Base-by-base conservation (phyloP, 225 moss, liverwort and hornwort species). In the Bryum argenteum region DNA sequence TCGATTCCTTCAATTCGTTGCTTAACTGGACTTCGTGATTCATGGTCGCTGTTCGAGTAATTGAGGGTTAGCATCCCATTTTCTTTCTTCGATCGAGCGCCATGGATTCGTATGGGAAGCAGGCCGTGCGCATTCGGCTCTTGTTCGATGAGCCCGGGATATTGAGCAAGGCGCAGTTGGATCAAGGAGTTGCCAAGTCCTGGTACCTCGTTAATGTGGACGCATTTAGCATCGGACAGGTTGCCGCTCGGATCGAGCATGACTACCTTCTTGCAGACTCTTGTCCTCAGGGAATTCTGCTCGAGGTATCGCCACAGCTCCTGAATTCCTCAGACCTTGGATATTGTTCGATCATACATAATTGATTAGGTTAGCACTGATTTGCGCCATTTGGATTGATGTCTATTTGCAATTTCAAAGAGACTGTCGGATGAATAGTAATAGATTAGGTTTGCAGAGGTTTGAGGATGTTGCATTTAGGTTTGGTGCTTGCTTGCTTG, bases 161-260 rank as follows among this genome's bases (percentile, higher is more conserved):
- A 45, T 59, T 87, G 61, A 69, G 54, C 26, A 72, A 79, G 65
- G 67, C 55, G 61, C 87, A 87, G 79, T 18, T 54, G 55, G 57
- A 75, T 59, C 69, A 81, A 71, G 84, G 84, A 56, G 52, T 87
- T 66, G 77, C 61, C 44, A 87, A 82, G 79, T 84, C 79, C 42
- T 87, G 87, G 87, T 87, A 82, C 58, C 81, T 81, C 23, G 75
- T 84, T 15, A 20, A 66, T 43, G 53, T 71, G 39, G 72, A 82
- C 57, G 59, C 66, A 1, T 19, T 75, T 61, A 77, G 51, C 56
- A 75, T 87, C 57, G 74, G 50, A 45, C 77, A 79, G 21, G 79
- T 87, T 19, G 79, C 57, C 0, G 65, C 66, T 41, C 55, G 74
- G 40, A 84, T 87, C 67, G 28, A 37, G 12, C 73, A 57, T 41